These are phyloP conservation scores for Suillus fuscotomentosus DNA, from an alignment of 768 basidiomycete species.

Conservation along the genomic window DNA sequence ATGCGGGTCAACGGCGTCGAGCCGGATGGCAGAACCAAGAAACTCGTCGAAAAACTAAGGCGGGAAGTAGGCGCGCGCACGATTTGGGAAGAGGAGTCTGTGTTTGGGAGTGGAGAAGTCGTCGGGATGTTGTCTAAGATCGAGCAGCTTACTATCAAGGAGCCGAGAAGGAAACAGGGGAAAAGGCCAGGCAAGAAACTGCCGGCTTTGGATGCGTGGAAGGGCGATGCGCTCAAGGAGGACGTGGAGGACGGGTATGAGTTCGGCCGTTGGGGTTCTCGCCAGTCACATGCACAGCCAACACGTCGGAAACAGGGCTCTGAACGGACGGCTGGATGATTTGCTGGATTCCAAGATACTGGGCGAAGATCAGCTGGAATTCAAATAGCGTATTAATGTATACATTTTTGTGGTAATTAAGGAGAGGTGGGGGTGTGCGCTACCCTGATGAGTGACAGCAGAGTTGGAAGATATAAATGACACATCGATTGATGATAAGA, in stretches of 20 bases:
- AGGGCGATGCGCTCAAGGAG: slow-evolving; percentile 29
- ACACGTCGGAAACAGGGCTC: background rate
- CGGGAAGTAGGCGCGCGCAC: slow-evolving; percentile 59
- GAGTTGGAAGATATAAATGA: background rate
- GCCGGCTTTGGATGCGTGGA: slow-evolving; percentile 37
- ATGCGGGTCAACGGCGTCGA: slow-evolving; percentile 81
- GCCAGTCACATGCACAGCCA: background rate
- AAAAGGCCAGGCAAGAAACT: slow-evolving; percentile 28
- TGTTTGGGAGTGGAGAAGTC: slow-evolving; percentile 51
- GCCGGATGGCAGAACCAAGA: slow-evolving; percentile 57
- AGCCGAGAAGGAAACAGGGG: slow-evolving; percentile 15
- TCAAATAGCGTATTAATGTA: background rate
- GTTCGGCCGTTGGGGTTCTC: slow-evolving; percentile 46
- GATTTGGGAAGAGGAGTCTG: slow-evolving; percentile 44
- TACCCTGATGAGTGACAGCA: slow-evolving; percentile 1
- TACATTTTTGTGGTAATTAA: slow-evolving; percentile 1
- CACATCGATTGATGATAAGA: background rate
- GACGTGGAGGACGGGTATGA: slow-evolving; percentile 40
- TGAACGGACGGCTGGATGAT: background rate
- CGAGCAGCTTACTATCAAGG: slow-evolving; percentile 40
- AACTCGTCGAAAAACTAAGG: slow-evolving; percentile 60
- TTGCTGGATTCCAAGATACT: background rate
- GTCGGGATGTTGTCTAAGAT: slow-evolving; percentile 51
- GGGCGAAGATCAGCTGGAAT: background rate
- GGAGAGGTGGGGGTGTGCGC: background rate